phyloP scores from a whole-genome alignment of 257 asterid genomes.

The Ilex aquifolium region DNA sequence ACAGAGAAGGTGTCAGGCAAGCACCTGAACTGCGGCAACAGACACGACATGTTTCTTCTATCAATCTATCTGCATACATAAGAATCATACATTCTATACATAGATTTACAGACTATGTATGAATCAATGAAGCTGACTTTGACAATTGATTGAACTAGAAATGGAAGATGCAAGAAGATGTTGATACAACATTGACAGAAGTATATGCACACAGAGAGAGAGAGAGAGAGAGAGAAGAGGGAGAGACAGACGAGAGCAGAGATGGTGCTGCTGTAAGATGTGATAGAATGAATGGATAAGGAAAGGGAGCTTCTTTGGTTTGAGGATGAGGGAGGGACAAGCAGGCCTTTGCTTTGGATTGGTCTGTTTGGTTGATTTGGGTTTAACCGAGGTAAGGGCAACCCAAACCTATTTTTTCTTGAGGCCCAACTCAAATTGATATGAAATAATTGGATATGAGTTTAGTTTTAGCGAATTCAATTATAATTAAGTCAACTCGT shows the following conservation, averaged over 20 bases:
- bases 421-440: too few relatives aligned
- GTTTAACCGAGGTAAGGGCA: background rate
- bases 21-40: constrained; percentile 92
- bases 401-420: too few relatives aligned
- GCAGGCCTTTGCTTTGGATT: background rate
- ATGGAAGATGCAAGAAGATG: background rate
- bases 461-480: too few relatives aligned
- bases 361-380: background rate
- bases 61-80: constrained; percentile 18
- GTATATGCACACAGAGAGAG: background rate
- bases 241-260: constrained; percentile 4
- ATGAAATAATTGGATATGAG: too few relatives aligned
- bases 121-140: constrained; percentile 15
- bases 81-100: background rate
- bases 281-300: constrained; percentile 60
- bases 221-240: constrained; percentile 8
- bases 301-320: constrained; percentile 12
- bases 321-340: constrained; percentile 18
- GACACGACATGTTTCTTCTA: constrained; percentile 66
- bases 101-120: background rate
- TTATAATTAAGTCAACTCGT: too few relatives aligned
- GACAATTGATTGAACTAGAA: background rate
- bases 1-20: constrained; percentile 74
- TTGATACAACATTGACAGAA: background rate
- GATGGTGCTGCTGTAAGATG: constrained; percentile 19